Evolutionary conservation across 2,329 filamentous ascomycete species (phyloP).

Genomic region (Aspergillus amoenus): DNA sequence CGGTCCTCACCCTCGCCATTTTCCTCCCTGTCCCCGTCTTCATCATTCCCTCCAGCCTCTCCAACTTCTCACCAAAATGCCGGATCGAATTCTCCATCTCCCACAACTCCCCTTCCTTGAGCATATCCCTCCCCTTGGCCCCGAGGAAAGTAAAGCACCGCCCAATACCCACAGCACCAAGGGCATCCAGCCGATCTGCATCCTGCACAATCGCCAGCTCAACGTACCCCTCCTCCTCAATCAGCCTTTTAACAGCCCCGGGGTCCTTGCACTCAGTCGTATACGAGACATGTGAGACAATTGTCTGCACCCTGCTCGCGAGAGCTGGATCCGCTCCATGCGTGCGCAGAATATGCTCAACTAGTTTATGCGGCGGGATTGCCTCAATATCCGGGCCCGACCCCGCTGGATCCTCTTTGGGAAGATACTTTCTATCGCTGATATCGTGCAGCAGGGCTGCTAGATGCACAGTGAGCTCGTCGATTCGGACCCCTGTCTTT

Average conservation of each 20-base stretch:
- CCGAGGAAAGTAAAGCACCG: conserved; percentile 76
- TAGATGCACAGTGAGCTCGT: conserved; percentile 2
- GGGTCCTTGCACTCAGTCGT: conserved; percentile 14
- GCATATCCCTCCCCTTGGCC: conserved; percentile 42
- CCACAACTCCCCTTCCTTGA: conserved; percentile 24
- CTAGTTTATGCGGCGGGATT: conserved; percentile 4
- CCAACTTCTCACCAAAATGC: conserved; percentile 76
- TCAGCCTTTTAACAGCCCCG: conserved; percentile 51
- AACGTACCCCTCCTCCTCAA: conserved; percentile 58
- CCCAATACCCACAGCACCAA: conserved; percentile 82
- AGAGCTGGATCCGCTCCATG: conserved; percentile 1
- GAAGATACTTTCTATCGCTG: conserved; percentile 16
- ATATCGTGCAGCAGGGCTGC: conserved; percentile 16
- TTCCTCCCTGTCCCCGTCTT: conserved; percentile 55
- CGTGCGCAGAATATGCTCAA: conserved; percentile 3
- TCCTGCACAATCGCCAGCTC: conserved; percentile 87
- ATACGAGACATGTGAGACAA: conserved; percentile 18
- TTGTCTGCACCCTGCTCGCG: conserved; percentile 4
- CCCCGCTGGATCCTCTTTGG: neutral
- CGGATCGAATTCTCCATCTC: conserved; percentile 65
- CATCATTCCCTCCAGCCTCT: conserved; percentile 62
- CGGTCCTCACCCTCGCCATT: conserved; percentile 51
- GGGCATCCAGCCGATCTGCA: conserved; percentile 86
- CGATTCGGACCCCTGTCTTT: neutral
- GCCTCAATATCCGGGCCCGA: too few relatives aligned